Base-by-base conservation (phyloP, 305 asterid species). In the Fraxinus floribunda region DNA sequence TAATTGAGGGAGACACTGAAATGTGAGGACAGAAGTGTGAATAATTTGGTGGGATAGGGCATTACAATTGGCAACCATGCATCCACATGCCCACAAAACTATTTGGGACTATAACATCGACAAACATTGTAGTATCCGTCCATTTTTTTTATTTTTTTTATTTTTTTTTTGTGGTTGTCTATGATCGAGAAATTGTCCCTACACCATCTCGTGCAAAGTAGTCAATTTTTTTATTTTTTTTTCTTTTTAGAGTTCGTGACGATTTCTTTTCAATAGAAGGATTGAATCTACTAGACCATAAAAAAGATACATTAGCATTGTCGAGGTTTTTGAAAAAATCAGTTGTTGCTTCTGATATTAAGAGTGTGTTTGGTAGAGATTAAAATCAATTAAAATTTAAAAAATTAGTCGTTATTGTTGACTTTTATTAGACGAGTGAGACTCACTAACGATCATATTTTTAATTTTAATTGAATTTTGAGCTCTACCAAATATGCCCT, bases 101-200 rank as follows among this genome's bases (percentile, higher is more conserved):
- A 24, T 83, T 66, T 74, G 79, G 79, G 83, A 78, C 80, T 75
- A 85, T 86, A 70, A 84, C 89, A 82, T 84, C 75, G 72, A 11
- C 34, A 81, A 18, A 39, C 87, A 76, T 86, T 39, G 86, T 72
- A 76, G 62, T 4, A 70, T 86, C 86, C 89, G 77, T 60, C 86
- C 77, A n/a, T 18, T 29, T 2, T 34, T 34, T 34, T 34, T 34
- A 34, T 34, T 34, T 34, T 34, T 34, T 0, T 34, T 35, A 3
- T 34, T 4, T 35, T 35, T 35, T 2, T 78, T 35, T 55, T 11
- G 75, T 68, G 75, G 75, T 15, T 10, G 75, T 26, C 71, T 22
- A 62, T 62, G 13, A 62, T 62, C 71, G 3, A 62, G 71, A 62
- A 22, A 8, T 22, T 22, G 29, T 20, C 15, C 32, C 32, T 18